Evolutionary conservation across 805 yeast genomes (phyloP).

Genomic region (Hermanozyma aechmeae): DNA sequence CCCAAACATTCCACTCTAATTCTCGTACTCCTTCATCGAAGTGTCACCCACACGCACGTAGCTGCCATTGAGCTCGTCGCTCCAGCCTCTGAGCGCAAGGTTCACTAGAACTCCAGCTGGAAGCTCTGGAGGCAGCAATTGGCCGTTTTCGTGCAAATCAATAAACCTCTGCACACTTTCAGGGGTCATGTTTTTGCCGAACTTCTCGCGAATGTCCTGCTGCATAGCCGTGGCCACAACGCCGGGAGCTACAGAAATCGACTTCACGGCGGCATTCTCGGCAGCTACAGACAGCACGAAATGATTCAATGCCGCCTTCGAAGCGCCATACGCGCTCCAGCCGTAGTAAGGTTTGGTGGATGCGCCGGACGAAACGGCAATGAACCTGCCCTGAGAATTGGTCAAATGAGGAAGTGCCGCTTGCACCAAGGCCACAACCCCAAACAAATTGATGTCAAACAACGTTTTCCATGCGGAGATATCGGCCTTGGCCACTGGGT

Average conservation of each 20-base stretch:
- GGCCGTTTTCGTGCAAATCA: slow-evolving; percentile 47
- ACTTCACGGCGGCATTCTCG: slow-evolving; percentile 52
- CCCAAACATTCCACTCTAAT: too few relatives aligned
- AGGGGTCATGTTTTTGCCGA: slow-evolving; percentile 50
- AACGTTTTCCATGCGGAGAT: slow-evolving; percentile 50
- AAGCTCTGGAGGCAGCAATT: slow-evolving; percentile 56
- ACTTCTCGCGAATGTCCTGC: slow-evolving; percentile 57
- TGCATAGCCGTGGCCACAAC: slow-evolving; percentile 93
- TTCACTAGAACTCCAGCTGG: slow-evolving; percentile 69
- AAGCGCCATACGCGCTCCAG: slow-evolving; percentile 89
- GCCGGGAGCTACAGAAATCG: slow-evolving; percentile 85
- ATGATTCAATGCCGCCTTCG: slow-evolving; percentile 87
- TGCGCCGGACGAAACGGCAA: slow-evolving; percentile 91
- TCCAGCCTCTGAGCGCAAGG: slow-evolving; percentile 54
- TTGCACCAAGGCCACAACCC: slow-evolving; percentile 53
- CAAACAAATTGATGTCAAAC: slow-evolving; percentile 72
- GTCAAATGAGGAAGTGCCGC: slow-evolving; percentile 50
- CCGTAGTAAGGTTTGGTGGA: slow-evolving; percentile 51
- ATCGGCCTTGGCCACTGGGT: slow-evolving; percentile 38
- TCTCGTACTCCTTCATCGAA: too few relatives aligned
- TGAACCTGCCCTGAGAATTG: slow-evolving; percentile 47
- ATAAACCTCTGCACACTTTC: slow-evolving; percentile 53
- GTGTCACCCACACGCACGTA: slow-evolving; percentile 61
- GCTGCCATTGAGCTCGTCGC: slow-evolving; percentile 50
- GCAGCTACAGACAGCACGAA: slow-evolving; percentile 55